Evolutionary conservation across 2,329 filamentous ascomycete genomes (phyloP), one percentile per base, ranked within the genome.

Genomic region (Aspergillus intermedius): DNA sequence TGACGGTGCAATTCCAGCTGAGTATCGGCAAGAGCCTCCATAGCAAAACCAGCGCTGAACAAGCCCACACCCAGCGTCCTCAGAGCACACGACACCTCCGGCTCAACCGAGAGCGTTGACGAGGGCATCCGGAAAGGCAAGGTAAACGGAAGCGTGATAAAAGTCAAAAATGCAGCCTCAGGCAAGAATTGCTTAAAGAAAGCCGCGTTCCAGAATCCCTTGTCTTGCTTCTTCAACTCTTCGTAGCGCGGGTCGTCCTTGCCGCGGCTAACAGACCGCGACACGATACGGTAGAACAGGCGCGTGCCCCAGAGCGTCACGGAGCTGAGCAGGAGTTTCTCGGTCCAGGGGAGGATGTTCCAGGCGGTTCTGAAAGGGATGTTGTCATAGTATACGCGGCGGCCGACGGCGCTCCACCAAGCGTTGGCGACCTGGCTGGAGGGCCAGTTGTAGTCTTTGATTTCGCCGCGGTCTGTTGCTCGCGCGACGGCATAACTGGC

Each of bases 371-470:
- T 56, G 4, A 78, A 49, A 0, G 76, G 72, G 17, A 77, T 60
- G 1, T 74, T 72, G 25, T 73, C 68, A 48, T 71, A 65, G 43
- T 70, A 61, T 9, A 80, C 67, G 4, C 74, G 74, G n/a, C 72
- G 68, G 12, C 79, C 78, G 39, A 83, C 63, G 19, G 80, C 78
- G 47, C 72, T 76, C 76, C 78, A 82, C 80, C 80, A 83, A 5
- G 78, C 79, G 58, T 81, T 82, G 49, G 71, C 62, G 8, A 82
- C 74, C 56, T 77, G 77, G 2, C 70, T 76, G 3, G 71, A 65
- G 1, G 79, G 77, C 79, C 79, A 82, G 5, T 80, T 63, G 70
- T 75, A 79, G 60, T 84, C 80, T 57, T 83, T 84, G n/a, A 74
- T 68, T 48, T 83, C 80, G 8, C 78, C 73, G n/a, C 74, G 71